Conservation (phyloP, 163 green algal species). For the Scenedesmus sp. region DNA sequence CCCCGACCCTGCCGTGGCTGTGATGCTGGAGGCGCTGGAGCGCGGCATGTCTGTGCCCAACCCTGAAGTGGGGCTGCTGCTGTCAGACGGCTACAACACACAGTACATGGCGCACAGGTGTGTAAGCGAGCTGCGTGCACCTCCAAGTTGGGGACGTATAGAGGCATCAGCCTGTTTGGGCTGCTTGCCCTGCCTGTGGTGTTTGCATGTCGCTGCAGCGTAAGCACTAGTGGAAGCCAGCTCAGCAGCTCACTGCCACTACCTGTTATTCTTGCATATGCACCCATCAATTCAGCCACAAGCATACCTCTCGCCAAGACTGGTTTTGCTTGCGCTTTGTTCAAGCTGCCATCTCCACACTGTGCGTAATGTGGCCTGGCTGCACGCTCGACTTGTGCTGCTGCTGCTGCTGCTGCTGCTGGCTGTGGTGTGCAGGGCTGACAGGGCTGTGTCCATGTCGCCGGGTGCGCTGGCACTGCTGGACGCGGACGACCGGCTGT, state of each 20-base stretch:
- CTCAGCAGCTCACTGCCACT: not conserved
- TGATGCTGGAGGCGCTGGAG: slow-evolving; percentile 19
- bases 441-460: slow-evolving; percentile 45
- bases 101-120: not conserved
- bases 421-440: not conserved
- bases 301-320: not conserved
- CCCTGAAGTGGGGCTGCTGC: slow-evolving; percentile 7
- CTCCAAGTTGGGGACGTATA: not conserved
- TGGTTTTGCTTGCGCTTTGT: not conserved
- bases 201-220: too few relatives aligned
- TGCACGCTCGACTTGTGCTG: not conserved
- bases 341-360: not conserved
- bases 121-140: not conserved
- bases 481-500: slow-evolving; percentile 38
- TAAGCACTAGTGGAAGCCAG: too few relatives aligned
- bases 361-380: not conserved
- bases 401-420: not conserved
- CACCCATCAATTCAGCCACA: not conserved
- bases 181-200: not conserved
- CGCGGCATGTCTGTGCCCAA: slow-evolving; percentile 46
- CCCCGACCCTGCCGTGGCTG: not conserved
- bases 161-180: not conserved
- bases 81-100: not conserved
- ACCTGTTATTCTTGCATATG: not conserved
- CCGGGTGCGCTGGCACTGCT: slow-evolving; percentile 44